Evolutionary conservation across 2,329 filamentous ascomycete genomes (phyloP).

Genomic region (Exophiala bonariae): DNA sequence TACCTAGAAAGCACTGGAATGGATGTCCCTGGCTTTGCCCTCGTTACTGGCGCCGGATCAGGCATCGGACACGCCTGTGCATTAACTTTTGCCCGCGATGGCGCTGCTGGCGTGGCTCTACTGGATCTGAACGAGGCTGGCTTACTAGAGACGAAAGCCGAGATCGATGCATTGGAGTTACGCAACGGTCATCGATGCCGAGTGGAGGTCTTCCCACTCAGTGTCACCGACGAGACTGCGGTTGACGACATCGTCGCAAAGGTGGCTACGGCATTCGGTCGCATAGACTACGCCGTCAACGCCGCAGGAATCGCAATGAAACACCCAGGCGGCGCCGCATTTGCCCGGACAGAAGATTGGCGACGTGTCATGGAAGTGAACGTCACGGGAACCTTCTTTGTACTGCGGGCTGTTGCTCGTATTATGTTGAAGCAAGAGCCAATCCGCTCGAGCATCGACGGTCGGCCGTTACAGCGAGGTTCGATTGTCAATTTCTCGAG

Average conservation of each 20-base stretch:
- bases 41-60: slow-evolving; percentile 17
- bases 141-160: slow-evolving; percentile 10
- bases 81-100: slow-evolving; percentile 18
- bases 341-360: slow-evolving; percentile 36
- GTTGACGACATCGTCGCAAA: slow-evolving; percentile 57
- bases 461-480: slow-evolving; percentile 40
- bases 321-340: slow-evolving; percentile 26
- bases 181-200: background rate
- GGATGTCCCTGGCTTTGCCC: slow-evolving; percentile 22
- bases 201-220: slow-evolving; percentile 32
- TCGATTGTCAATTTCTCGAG: slow-evolving; percentile 50
- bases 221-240: slow-evolving; percentile 51
- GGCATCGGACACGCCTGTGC: slow-evolving; percentile 22
- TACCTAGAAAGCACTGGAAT: too few species aligned
- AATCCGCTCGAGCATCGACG: slow-evolving; percentile 38
- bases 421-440: slow-evolving; percentile 48
- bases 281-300: slow-evolving; percentile 32
- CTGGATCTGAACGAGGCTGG: slow-evolving; percentile 15
- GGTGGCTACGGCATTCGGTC: slow-evolving; percentile 55
- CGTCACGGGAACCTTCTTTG: slow-evolving; percentile 44
- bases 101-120: slow-evolving; percentile 18
- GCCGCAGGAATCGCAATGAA: slow-evolving; percentile 30
- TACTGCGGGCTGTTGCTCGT: slow-evolving; percentile 40
- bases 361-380: slow-evolving; percentile 45
- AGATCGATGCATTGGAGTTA: slow-evolving; percentile 4